A percentile compares a stretch with the other conserved stretches of the same genome.
Evolutionary conservation across 208 protist species (phyloP).

Genomic region (Tetramitus jugosus): DNA sequence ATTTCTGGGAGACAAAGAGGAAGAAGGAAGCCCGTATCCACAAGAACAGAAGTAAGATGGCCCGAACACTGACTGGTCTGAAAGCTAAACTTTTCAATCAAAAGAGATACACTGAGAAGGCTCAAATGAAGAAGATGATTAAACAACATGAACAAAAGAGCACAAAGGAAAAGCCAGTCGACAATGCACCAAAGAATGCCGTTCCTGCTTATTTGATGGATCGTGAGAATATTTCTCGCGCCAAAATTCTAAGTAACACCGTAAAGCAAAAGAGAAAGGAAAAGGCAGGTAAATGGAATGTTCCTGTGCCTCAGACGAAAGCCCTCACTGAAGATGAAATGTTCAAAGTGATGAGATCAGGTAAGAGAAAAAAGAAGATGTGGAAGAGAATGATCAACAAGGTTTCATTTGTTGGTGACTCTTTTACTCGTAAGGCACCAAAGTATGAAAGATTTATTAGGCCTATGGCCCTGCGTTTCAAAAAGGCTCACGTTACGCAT

Average conservation of each 20-base stretch:
- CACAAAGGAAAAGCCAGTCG: conserved; percentile 26
- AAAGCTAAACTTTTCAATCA: conserved; percentile 97
- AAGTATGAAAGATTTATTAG: conserved; percentile 99
- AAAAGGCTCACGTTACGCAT: conserved; percentile 99
- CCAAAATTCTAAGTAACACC: conserved; percentile 98
- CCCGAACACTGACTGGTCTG: conserved; percentile 90
- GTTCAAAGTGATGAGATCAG: conserved; percentile 90
- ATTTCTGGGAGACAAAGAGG: not conserved
- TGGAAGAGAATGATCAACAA: conserved; percentile 99
- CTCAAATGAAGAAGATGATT: conserved; percentile 98
- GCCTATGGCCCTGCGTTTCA: conserved; percentile 94
- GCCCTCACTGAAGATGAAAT: conserved; percentile 97
- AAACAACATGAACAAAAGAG: conserved; percentile 81
- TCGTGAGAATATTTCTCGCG: conserved; percentile 84
- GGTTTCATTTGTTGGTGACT: conserved; percentile 97
- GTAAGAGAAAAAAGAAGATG: conserved; percentile 70
- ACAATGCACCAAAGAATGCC: conserved; percentile 67
- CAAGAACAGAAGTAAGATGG: conserved; percentile 81
- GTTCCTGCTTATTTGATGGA: conserved; percentile 99
- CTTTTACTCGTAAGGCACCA: conserved; percentile 98
- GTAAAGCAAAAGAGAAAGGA: conserved; percentile 99
- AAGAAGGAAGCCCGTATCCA: conserved; percentile 34
- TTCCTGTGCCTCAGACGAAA: conserved; percentile 98
- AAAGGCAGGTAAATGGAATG: conserved; percentile 99
- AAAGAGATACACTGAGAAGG: conserved; percentile 97